Base-by-base conservation (phyloP, 2,329 filamentous ascomycete species). In the Neoscytalidium dimidiatum region DNA sequence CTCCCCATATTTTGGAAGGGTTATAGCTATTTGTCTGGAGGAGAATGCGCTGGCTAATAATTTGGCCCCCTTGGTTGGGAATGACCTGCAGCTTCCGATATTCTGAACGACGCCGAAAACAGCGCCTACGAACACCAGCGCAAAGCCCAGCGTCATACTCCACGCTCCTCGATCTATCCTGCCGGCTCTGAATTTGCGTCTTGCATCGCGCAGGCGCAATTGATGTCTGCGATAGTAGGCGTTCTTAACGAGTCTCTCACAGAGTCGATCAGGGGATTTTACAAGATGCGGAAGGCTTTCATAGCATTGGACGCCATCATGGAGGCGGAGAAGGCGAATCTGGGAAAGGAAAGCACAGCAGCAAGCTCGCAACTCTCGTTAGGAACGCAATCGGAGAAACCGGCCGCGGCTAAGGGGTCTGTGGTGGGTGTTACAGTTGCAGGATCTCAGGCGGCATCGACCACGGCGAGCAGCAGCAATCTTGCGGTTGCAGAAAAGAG, bases 181-280 rank as follows among this genome's bases (percentile, higher is more conserved):
- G 85, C 91, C 0, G 95, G 95, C 1, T 91, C 90, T 4, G 94
- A 99, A 79, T 98, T 91, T 75, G 88, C 92, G 2, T 82, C 98
- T 3, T 91, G 92, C 66, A 87, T 92, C 66, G 92, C 93, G 4
- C 89, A 97, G 80, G 87, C 92, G 1, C 92, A 97, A 77, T 83
- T 97, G 68, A 96, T 97, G 90, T 86, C 87, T 64, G 94, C 94
- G 0, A 90, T 99, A 1, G 88, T 97, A 0, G 92, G 88, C 0
- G 92, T 98, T 17, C 81, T 98, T 71, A 96, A 96, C 69, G 95
- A 98, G 80, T 97, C 92, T 74, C 79, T 98, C 71, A 94, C 94
- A 0, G 95, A 98, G 76, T 92, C 89, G 17, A 86, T 98, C 76
- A 92, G 90, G 78, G 92, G 92, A 5, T 98, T 98, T 73, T 96